Conservation (phyloP, 768 basidiomycete genomes). For the Amanita rubescens region DNA sequence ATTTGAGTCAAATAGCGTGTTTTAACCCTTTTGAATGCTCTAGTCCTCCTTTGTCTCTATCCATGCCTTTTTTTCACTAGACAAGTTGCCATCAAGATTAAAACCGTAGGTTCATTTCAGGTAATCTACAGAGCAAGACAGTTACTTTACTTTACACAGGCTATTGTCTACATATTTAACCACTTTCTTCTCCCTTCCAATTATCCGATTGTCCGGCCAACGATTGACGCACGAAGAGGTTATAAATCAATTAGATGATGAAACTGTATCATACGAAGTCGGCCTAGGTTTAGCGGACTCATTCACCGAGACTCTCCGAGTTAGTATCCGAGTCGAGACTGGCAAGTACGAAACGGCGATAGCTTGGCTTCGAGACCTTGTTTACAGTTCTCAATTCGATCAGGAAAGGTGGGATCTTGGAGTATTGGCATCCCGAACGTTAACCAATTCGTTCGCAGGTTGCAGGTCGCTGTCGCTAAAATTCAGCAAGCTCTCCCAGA, state of each 20-base stretch:
- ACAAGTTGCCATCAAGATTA: constrained; percentile 62
- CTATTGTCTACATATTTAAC: constrained; percentile 72
- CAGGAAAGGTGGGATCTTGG: constrained; percentile 55
- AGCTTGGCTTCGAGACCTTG: constrained; percentile 77
- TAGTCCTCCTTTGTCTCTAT: constrained; percentile 92
- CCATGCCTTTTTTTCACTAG: constrained; percentile 71
- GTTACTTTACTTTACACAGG: constrained; percentile 31
- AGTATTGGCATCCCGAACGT: neutral
- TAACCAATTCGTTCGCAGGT: constrained; percentile 30
- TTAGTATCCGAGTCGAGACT: constrained; percentile 81
- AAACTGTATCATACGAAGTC: constrained; percentile 82
- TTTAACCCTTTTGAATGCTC: constrained; percentile 5
- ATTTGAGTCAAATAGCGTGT: constrained; percentile 2
- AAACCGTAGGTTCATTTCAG: constrained; percentile 50
- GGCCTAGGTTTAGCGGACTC: constrained; percentile 52
- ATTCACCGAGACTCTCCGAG: constrained; percentile 70
- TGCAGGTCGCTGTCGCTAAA: constrained; percentile 82
- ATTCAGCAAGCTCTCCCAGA: constrained; percentile 86
- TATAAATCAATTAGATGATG: constrained; percentile 81
- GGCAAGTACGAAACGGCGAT: constrained; percentile 74
- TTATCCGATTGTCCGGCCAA: constrained; percentile 63
- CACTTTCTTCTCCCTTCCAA: constrained; percentile 85
- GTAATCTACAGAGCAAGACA: neutral
- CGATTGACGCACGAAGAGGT: constrained; percentile 81
- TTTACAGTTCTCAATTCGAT: constrained; percentile 71